Conservation (phyloP, 164 flowering plant species). For the Malania oleifera region DNA sequence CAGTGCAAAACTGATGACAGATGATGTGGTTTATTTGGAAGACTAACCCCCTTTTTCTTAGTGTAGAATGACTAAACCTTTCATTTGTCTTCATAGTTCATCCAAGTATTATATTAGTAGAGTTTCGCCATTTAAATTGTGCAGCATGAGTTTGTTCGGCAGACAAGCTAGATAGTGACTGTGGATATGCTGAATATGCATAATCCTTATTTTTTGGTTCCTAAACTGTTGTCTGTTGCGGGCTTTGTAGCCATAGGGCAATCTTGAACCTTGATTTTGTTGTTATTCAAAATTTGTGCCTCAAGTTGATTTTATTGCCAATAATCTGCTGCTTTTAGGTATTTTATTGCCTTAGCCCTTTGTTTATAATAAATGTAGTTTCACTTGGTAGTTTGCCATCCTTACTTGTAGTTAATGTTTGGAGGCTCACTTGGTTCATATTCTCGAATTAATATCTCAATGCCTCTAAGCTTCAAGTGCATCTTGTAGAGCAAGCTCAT, state of each 20-base stretch:
- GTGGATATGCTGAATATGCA: background rate
- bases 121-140: too few species aligned
- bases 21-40: too few species aligned
- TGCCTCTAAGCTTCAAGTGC: constrained; percentile 4
- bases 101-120: too few species aligned
- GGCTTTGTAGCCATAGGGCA: background rate
- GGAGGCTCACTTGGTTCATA: background rate
- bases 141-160: too few species aligned
- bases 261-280: background rate
- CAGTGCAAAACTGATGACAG: too few species aligned
- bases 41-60: too few species aligned
- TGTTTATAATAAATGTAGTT: background rate
- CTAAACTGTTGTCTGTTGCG: background rate
- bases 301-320: too few species aligned
- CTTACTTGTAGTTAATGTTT: too few species aligned
- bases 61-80: too few species aligned
- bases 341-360: background rate
- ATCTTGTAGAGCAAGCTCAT: constrained; percentile 62
- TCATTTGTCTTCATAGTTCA: too few species aligned
- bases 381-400: background rate
- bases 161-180: background rate
- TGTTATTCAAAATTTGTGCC: background rate
- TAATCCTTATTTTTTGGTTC: too few species aligned
- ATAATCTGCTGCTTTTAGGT: background rate
- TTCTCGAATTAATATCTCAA: background rate